A percentile compares a stretch with the other conserved stretches of the same genome.
Conservation (phyloP, 306 rosid species). For the Cicer yamashitae region DNA sequence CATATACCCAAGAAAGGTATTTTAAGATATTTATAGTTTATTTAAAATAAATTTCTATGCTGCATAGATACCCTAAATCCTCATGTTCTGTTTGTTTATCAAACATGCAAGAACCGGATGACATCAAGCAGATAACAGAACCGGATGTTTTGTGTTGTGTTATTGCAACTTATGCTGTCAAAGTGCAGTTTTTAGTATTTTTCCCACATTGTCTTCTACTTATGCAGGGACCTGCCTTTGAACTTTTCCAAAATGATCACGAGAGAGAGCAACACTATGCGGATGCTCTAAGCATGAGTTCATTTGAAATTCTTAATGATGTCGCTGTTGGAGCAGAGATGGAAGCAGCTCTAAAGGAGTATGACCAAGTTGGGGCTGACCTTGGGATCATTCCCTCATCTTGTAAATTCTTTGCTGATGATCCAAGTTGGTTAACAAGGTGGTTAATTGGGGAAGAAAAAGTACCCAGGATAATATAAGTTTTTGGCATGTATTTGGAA, state of each 20-base stretch:
- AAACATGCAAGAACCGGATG: neutral
- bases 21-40: neutral
- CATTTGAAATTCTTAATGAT: conserved; percentile 60
- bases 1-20: neutral
- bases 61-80: neutral
- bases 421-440: conserved; percentile 93
- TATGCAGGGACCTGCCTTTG: conserved; percentile 75
- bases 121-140: neutral
- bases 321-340: conserved; percentile 70
- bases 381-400: conserved; percentile 79
- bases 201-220: conserved; percentile 6
- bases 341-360: conserved; percentile 81
- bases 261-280: conserved; percentile 81
- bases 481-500: conserved; percentile 35
- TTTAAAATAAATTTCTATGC: neutral
- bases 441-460: conserved; percentile 87
- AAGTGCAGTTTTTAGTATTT: conserved; percentile 7
- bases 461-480: conserved; percentile 48
- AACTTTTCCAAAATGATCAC: conserved; percentile 65
- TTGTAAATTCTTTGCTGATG: conserved; percentile 70
- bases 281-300: conserved; percentile 62
- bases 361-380: conserved; percentile 78
- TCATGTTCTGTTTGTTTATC: neutral
- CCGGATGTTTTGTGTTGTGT: neutral
- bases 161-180: conserved; percentile 2